These are phyloP conservation scores for Auriscalpium vulgare DNA, from an alignment of 768 basidiomycete genomes.

Conservation along the genomic window DNA sequence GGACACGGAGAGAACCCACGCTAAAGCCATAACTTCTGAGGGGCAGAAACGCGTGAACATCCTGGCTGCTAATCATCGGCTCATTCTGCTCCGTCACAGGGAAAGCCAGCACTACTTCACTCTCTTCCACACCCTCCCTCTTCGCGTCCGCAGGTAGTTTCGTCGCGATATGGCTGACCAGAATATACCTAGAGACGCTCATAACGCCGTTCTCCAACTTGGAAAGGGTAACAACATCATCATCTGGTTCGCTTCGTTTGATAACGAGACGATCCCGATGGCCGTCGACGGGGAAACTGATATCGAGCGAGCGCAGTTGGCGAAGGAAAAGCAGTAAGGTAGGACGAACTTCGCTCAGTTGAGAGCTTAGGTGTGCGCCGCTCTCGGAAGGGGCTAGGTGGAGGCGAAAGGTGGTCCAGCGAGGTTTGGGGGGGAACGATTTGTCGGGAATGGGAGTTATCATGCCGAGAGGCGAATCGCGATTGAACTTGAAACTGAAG, in stretches of 20 bases:
- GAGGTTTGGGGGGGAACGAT: neutral
- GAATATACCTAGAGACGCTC: slow-evolving; percentile 1
- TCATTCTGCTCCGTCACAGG: slow-evolving; percentile 10
- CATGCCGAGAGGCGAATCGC: slow-evolving; percentile 16
- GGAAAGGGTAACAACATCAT: slow-evolving; percentile 1
- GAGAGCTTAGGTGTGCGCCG: slow-evolving; percentile 7
- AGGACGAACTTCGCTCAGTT: slow-evolving; percentile 12
- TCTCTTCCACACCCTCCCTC: slow-evolving; percentile 10
- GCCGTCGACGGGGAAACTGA: slow-evolving; percentile 1
- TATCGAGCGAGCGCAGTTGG: slow-evolving; percentile 9
- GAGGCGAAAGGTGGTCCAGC: slow-evolving; percentile 20
- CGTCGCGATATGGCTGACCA: slow-evolving; percentile 9
- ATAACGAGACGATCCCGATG: neutral
- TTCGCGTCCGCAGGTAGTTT: slow-evolving; percentile 10
- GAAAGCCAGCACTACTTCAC: slow-evolving; percentile 19
- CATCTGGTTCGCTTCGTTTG: slow-evolving; percentile 1
- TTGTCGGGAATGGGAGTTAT: slow-evolving; percentile 16
- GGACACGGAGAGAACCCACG: slow-evolving; percentile 6
- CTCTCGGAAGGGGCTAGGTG: slow-evolving; percentile 6
- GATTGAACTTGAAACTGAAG: slow-evolving; percentile 18
- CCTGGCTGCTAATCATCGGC: slow-evolving; percentile 11
- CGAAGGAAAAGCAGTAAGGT: slow-evolving; percentile 21
- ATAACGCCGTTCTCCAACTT: neutral
- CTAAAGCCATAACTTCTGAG: slow-evolving; percentile 18
- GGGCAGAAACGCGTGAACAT: slow-evolving; percentile 20